Conservation (phyloP, 177 flowering plant genomes). For the Vitis hybrid region DNA sequence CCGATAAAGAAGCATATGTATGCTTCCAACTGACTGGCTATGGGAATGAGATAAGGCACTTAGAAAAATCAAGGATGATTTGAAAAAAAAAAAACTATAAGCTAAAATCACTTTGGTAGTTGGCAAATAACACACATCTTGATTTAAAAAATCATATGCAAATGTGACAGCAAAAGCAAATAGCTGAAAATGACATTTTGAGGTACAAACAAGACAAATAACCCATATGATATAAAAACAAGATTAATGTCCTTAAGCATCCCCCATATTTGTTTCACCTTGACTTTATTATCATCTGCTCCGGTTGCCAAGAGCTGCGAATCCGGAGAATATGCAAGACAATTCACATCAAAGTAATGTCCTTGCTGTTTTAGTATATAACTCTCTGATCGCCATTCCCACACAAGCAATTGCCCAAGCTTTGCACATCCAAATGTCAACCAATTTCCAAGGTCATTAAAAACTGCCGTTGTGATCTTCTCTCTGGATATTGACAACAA, state of each 20-base stretch:
- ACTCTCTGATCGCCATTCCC: constrained; percentile 98
- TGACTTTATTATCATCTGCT: constrained; percentile 98
- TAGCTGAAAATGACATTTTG: too few species aligned
- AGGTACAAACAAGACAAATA: too few species aligned
- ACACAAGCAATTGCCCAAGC: constrained; percentile 95
- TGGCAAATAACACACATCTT: too few species aligned
- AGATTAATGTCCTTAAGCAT: not conserved
- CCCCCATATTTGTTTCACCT: constrained; percentile 42
- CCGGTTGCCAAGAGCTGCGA: constrained; percentile 97
- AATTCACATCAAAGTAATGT: constrained; percentile 96
- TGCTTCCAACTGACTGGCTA: too few species aligned
- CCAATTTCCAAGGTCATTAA: constrained; percentile 93
- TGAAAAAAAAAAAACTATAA: too few species aligned
- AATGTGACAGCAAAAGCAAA: too few species aligned
- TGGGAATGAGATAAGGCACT: too few species aligned
- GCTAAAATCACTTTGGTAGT: too few species aligned
- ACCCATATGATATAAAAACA: not conserved
- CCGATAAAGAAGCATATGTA: too few species aligned
- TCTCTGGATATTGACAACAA: constrained; percentile 86
- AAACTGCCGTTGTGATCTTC: constrained; percentile 86
- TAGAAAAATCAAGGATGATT: too few species aligned
- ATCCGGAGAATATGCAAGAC: constrained; percentile 88
- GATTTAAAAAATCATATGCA: too few species aligned
- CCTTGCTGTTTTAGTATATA: constrained; percentile 96
- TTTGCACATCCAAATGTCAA: constrained; percentile 91